Conservation (phyloP, 129 eudicot genomes). For the Saussurea involucrata region DNA sequence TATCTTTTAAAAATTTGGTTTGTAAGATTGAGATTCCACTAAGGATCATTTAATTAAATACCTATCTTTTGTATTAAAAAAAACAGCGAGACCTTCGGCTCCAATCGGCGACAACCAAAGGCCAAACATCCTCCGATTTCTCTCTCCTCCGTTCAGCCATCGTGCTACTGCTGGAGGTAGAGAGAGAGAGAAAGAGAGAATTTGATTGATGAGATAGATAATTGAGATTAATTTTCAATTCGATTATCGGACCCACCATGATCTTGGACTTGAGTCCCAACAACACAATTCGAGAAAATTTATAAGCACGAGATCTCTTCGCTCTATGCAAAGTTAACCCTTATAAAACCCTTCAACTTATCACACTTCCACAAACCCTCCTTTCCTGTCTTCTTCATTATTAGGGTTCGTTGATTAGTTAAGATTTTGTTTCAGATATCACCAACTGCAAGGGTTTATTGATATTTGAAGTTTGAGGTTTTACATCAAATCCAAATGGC, state of each 20-base stretch:
- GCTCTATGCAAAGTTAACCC: conserved; percentile 17
- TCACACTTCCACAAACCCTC: conserved; percentile 15
- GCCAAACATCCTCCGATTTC: conserved; percentile 10
- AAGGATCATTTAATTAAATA: no score
- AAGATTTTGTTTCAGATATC: background rate
- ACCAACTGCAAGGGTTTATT: background rate
- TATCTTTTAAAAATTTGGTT: no score
- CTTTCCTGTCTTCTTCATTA: background rate
- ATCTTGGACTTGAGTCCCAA: conserved; percentile 20
- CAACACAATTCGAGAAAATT: conserved; percentile 30
- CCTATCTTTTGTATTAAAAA: no score
- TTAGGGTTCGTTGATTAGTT: conserved; percentile 22
- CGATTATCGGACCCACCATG: conserved; percentile 30
- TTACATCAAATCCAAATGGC: background rate
- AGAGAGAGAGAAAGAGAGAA: background rate
- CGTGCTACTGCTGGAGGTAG: conserved; percentile 20
- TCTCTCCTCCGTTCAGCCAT: conserved; percentile 26
- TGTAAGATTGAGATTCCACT: no score
- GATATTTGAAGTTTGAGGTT: background rate
- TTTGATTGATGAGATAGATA: background rate
- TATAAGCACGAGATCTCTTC: conserved; percentile 33
- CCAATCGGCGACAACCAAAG: background rate
- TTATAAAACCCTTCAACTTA: background rate
- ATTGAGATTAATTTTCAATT: background rate
- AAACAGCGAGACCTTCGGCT: background rate